phyloP scores from a whole-genome alignment of 305 asterid genomes.

The Fraxinus sp. region DNA sequence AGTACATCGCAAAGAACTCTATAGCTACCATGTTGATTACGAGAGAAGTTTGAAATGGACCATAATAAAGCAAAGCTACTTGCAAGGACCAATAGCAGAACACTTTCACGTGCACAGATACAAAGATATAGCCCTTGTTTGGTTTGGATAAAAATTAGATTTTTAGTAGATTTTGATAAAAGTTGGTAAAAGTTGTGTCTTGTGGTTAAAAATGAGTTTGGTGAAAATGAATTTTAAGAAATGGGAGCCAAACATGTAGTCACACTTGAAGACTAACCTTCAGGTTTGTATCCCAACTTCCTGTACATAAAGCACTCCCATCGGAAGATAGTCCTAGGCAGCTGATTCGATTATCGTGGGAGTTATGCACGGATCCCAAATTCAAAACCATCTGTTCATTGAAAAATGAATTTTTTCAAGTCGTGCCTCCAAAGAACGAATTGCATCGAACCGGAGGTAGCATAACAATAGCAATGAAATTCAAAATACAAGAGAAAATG shows the following conservation, averaged over 20 bases:
- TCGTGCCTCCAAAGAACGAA: neutral
- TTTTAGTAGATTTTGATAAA: neutral
- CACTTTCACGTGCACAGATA: neutral
- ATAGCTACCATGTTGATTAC: neutral
- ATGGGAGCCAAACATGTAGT: neutral
- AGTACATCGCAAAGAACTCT: neutral
- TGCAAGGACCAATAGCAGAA: neutral
- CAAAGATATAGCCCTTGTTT: neutral
- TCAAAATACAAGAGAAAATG: neutral
- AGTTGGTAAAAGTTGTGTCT: neutral
- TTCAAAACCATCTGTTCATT: slow-evolving; percentile 70
- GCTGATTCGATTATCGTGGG: slow-evolving; percentile 74
- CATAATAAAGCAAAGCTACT: neutral
- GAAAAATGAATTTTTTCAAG: slow-evolving; percentile 2
- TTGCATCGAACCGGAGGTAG: slow-evolving; percentile 2
- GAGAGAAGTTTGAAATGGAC: neutral
- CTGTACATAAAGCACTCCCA: slow-evolving; percentile 97
- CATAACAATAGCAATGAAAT: neutral
- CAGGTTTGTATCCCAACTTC: slow-evolving; percentile 91
- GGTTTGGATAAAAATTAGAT: neutral
- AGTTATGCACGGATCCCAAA: slow-evolving; percentile 86
- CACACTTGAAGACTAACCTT: slow-evolving; percentile 53
- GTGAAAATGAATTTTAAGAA: neutral
- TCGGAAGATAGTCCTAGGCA: slow-evolving; percentile 93
- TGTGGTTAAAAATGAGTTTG: neutral